A percentile compares a stretch with the other conserved stretches of the same genome.
Evolutionary conservation across 1,284 basidiomycete species (phyloP).

Genomic region (Malassezia sympodialis): DNA sequence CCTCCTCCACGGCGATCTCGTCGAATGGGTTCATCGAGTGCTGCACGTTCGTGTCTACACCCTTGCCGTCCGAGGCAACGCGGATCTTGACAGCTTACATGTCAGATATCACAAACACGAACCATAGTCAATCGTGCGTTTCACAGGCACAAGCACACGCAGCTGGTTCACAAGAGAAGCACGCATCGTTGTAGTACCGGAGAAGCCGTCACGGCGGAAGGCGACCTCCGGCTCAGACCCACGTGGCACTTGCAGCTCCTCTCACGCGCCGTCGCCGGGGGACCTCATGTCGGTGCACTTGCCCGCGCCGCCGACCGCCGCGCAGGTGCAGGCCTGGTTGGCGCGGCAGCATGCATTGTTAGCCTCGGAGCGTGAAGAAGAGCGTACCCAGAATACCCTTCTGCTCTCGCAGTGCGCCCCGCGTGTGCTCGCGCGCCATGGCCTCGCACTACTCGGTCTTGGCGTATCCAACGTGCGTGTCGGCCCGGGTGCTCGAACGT

Average conservation of each 20-base stretch:
- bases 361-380: conserved; percentile 64
- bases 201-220: conserved; percentile 8
- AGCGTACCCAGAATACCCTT: conserved; percentile 69
- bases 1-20: conserved; percentile 78
- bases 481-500: conserved; percentile 85
- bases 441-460: conserved; percentile 66
- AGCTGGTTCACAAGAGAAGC: conserved; percentile 43
- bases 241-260: conserved; percentile 9
- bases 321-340: conserved; percentile 56
- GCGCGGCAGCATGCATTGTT: conserved; percentile 62
- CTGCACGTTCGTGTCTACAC: conserved; percentile 47
- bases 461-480: conserved; percentile 62
- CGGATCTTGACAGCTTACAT: conserved; percentile 47
- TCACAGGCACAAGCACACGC: conserved; percentile 45
- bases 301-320: conserved; percentile 21
- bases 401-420: conserved; percentile 73
- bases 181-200: conserved; percentile 25
- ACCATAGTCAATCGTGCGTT: conserved; percentile 48
- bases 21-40: conserved; percentile 52
- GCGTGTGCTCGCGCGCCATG: conserved; percentile 74
- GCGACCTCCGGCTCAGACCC: conserved; percentile 9
- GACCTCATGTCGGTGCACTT: conserved; percentile 16
- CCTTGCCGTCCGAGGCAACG: conserved; percentile 45
- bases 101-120: conserved; percentile 2
- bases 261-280: not conserved